Conservation (phyloP, 208 protist species). For the Trypanosomatidae sp. region DNA sequence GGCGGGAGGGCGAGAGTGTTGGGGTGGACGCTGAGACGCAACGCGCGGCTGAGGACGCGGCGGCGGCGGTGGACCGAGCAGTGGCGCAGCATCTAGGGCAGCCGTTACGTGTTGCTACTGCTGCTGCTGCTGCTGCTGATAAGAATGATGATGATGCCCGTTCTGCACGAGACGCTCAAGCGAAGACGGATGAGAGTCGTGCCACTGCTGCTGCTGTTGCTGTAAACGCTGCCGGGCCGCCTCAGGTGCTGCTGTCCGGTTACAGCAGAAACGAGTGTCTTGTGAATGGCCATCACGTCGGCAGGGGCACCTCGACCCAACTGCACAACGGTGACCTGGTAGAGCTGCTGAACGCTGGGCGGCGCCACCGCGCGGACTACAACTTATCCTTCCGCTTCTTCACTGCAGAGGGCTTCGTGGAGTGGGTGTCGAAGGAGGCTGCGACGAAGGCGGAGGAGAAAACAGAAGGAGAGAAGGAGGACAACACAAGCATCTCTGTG, state of each 20-base stretch:
- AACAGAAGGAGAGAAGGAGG: too few species aligned
- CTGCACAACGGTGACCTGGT: constrained; percentile 39
- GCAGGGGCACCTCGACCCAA: constrained; percentile 27
- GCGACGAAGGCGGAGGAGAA: too few species aligned
- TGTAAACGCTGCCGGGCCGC: too few species aligned
- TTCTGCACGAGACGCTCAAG: neutral
- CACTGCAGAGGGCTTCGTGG: constrained; percentile 24
- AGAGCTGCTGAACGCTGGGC: constrained; percentile 46
- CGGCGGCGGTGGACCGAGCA: neutral
- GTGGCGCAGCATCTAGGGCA: neutral
- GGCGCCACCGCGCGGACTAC: constrained; percentile 35
- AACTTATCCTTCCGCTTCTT: constrained; percentile 45
- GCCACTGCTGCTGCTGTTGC: too few species aligned
- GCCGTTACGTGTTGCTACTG: too few species aligned
- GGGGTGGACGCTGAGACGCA: too few species aligned
- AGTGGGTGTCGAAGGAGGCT: constrained; percentile 6
- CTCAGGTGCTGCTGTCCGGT: constrained; percentile 36
- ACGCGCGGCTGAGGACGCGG: too few species aligned
- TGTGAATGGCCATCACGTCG: constrained; percentile 36
- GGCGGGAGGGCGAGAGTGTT: neutral
- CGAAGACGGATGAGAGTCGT: neutral
- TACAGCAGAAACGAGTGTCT: constrained; percentile 55
- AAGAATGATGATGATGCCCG: neutral
- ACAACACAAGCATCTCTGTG: too few species aligned
- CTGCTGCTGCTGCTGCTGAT: too few species aligned